Evolutionary conservation across 495 filamentous ascomycete genomes (phyloP), one percentile per base, ranked within the genome.

Genomic region (Amniculicola lignicola): DNA sequence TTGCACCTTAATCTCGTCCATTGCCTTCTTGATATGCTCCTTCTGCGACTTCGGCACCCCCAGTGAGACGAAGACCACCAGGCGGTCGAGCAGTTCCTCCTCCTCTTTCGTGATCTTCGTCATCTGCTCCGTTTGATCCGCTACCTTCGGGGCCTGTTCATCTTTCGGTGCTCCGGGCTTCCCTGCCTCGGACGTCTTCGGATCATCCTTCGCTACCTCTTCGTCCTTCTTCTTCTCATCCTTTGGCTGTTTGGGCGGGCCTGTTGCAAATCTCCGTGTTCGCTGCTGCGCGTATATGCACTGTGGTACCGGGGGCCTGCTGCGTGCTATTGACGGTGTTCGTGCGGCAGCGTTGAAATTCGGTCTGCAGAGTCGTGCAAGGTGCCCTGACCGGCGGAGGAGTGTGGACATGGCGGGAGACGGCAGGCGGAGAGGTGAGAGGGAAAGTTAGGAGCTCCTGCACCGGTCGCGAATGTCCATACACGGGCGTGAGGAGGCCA

Each of bases 351-450:
- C n/a, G 35, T 50, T 43, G 37, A 56, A 23, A 58, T 76, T 77
- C 54, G 73, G 73, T 68, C 73, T 79, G 63, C 82, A 79, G 67
- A 81, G 73, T 69, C 81, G 77, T 70, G 81, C 79, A 69, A 87
- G 67, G 70, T 79, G 75, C 71, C 79, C 77, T 67, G 85, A 80
- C 69, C 80, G 82, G 64, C 83, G 81, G 56, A 87, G 73, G 63
- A 85, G 67, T 68, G 77, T 76, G 67, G 82, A 80, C 83, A 87
- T 87, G 15, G 55, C 60, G 19, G 39, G 48, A 18, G 16, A 31
- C 19, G 22, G 47, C 53, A 46, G 51, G 14, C 23, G 52, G 41
- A 47, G 59, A 40, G 27, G 50, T 25, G 18, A 7, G 31, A 52
- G 38, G 41, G 35, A 41, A 28, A 19, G n/a, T 24, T n/a, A 19